These are phyloP conservation scores for Aurifilum marmelostoma DNA, from an alignment of 2,329 filamentous ascomycete genomes.

Conservation along the genomic window DNA sequence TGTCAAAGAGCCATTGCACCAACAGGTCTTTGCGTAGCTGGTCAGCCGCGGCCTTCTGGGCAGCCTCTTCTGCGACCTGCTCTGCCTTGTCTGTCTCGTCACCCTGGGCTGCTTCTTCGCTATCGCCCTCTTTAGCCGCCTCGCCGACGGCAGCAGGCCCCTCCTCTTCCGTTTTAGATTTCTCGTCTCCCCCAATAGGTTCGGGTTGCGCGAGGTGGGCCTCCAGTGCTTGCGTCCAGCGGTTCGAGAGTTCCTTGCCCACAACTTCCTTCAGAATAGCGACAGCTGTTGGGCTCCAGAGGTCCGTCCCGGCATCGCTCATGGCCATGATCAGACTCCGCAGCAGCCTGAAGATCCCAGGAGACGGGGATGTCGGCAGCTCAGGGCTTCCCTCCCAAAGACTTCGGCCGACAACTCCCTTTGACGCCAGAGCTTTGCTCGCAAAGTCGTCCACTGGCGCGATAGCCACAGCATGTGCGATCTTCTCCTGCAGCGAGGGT, in stretches of 20 bases:
- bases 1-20: constrained; percentile 66
- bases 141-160: constrained; percentile 4
- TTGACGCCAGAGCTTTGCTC: constrained; percentile 46
- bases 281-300: constrained; percentile 78
- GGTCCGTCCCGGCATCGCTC: constrained; percentile 70
- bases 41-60: constrained; percentile 26
- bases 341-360: constrained; percentile 72
- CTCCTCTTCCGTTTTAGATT: constrained; percentile 21
- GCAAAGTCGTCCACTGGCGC: constrained; percentile 54
- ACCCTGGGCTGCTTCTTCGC: constrained; percentile 22
- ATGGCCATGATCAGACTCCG: constrained; percentile 68
- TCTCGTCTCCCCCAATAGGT: constrained; percentile 29
- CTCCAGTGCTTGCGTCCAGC: constrained; percentile 51
- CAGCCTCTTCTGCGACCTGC: constrained; percentile 29
- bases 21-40: constrained; percentile 50
- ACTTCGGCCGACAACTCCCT: constrained; percentile 60
- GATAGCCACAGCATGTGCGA: constrained; percentile 58
- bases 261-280: constrained; percentile 63
- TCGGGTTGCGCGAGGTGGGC: constrained; percentile 32
- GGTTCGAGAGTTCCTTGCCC: constrained; percentile 50
- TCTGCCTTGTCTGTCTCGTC: constrained; percentile 26
- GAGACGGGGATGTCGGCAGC: constrained; percentile 78
- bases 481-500: constrained; percentile 63
- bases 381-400: constrained; percentile 82
- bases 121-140: constrained; percentile 23